Base-by-base conservation (phyloP, 2,329 filamentous ascomycete genomes). In the Ceratocystiopsis minuta region DNA sequence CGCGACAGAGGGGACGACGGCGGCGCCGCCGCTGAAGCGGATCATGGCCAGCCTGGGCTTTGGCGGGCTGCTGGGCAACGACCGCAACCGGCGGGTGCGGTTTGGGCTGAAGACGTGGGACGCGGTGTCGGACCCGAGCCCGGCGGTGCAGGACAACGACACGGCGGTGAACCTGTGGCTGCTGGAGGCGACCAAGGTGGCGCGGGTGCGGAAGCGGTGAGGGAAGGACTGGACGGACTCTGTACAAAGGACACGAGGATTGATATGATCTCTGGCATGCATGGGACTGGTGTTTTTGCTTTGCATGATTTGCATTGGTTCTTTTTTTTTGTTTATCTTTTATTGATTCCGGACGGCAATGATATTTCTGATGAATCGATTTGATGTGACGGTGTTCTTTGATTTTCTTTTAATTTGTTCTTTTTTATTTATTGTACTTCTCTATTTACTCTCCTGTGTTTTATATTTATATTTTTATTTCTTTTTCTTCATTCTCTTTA, bases 131-230 rank as follows among this genome's bases (percentile, higher is more conserved):
- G 47, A 50, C 15, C 45, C 48, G 5, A 50, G 43, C 6, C 46
- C 48, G 9, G 38, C 46, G 4, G 46, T 48, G 24, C 46, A 50
- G 16, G 48, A 50, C 39, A 50, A 50, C 35, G 47, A 50, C 43
- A 50, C 48, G 38, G 48, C 48, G 13, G 43, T 50, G n/a, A 50
- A 50, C 34, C 45, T 50, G 38, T 50, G 47, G 47, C 47, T 50
- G 31, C 41, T 50, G 18, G 47, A 47, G 15, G 47, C 47, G 10
- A 48, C 48, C 39, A 50, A 50, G 45, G 41, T 46, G 16, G 34
- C 44, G 14, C 46, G 48, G 10, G 46, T 45, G 32, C 43, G 48
- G 15, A 33, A 46, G 31, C 43, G 45, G 17, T 50, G 40, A 39
- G 11, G 28, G 14, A 16, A 24, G 4, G 16, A 13, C 5, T 6